Evolutionary conservation across 768 basidiomycete genomes (phyloP).

Genomic region (Boletus tomentosulus): DNA sequence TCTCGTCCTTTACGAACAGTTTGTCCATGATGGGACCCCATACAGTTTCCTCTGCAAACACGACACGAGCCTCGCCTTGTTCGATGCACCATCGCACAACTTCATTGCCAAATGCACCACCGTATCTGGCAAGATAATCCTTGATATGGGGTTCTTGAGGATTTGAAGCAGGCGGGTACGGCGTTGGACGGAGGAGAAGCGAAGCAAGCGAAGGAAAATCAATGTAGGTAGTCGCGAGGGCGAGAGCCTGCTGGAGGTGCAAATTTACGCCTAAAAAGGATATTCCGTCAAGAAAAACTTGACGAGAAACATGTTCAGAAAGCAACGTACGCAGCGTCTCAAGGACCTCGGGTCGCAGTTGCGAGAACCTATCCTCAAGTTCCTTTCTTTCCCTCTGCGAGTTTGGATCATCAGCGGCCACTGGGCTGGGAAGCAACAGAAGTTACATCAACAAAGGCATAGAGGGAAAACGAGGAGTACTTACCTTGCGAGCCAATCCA

Average conservation of each 20-base stretch:
- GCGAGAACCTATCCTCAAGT: conserved; percentile 62
- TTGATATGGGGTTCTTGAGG: conserved; percentile 60
- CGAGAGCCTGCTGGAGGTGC: conserved; percentile 66
- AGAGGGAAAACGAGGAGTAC: conserved; percentile 1
- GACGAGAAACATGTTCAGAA: neutral
- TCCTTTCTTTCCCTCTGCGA: conserved; percentile 53
- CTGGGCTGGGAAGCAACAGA: conserved; percentile 33
- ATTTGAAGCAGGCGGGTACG: conserved; percentile 62
- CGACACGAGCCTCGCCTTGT: conserved; percentile 75
- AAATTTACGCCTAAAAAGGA: conserved; percentile 55
- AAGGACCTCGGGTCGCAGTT: conserved; percentile 71
- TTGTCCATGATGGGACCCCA: conserved; percentile 63
- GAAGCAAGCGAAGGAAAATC: conserved; percentile 86
- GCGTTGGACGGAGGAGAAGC: conserved; percentile 67
- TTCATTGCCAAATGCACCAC: conserved; percentile 81
- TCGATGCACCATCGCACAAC: conserved; percentile 93
- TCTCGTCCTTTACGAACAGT: conserved; percentile 47
- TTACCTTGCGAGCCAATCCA: conserved; percentile 66
- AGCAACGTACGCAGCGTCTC: conserved; percentile 70
- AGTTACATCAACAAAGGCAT: neutral
- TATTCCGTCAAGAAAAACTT: neutral
- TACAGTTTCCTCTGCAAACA: conserved; percentile 72
- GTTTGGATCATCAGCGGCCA: conserved; percentile 44
- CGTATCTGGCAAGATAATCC: conserved; percentile 71
- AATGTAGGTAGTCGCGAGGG: conserved; percentile 78